Conservation (phyloP, 441 rosid genomes). For the Populus hybrid region DNA sequence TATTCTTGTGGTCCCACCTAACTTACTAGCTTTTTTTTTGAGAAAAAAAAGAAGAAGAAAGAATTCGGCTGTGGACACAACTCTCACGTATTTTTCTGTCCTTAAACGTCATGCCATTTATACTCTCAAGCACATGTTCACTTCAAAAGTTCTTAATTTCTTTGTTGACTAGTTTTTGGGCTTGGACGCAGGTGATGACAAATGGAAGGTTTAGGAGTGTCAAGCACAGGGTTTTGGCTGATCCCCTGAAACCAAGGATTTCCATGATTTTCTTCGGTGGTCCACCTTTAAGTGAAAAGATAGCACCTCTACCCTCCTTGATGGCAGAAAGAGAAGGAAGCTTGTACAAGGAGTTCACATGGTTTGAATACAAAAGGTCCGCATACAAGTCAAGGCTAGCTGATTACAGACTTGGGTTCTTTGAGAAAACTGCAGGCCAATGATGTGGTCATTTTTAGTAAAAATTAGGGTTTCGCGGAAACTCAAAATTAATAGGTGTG, state of each 20-base stretch:
- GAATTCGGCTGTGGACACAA: background rate
- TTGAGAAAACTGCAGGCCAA: constrained; percentile 38
- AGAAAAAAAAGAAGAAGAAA: background rate
- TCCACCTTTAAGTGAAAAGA: constrained; percentile 55
- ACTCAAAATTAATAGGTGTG: constrained; percentile 14
- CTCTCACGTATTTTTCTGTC: background rate
- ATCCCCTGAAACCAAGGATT: constrained; percentile 54
- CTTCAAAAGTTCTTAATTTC: background rate
- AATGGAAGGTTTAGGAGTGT: constrained; percentile 83
- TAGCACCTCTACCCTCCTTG: constrained; percentile 49
- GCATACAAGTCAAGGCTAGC: constrained; percentile 59
- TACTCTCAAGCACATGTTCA: background rate
- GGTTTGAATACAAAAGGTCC: constrained; percentile 73
- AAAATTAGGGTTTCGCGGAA: constrained; percentile 17
- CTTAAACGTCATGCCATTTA: background rate
- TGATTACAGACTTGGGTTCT: constrained; percentile 60
- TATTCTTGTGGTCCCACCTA: background rate
- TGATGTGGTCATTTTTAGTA: constrained; percentile 3
- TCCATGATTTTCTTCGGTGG: constrained; percentile 85
- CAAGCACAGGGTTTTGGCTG: constrained; percentile 74
- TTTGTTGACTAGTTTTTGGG: background rate
- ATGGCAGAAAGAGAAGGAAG: constrained; percentile 44
- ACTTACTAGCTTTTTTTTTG: background rate
- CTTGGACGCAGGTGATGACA: constrained; percentile 57
- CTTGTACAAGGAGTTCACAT: constrained; percentile 60